Evolutionary conservation across 208 protist species (phyloP), one percentile per base, ranked within the genome.

Genomic region (Trypanosoma congolense): DNA sequence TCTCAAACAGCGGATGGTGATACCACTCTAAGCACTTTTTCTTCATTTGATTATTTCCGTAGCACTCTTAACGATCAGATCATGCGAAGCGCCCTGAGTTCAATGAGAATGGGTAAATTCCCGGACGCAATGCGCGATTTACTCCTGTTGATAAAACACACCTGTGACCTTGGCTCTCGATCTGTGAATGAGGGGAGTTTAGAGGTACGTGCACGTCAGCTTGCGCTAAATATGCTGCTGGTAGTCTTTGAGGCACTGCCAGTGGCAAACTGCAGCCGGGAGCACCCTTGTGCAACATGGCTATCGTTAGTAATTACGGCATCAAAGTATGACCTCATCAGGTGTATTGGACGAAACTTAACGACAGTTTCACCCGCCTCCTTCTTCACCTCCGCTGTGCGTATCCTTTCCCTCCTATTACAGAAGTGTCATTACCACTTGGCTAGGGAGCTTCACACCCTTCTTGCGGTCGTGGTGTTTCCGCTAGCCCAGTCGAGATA

Each of bases 391-490:
- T 45, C 62, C 1, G 73, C 75, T 19, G 36, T 90, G 21, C 70
- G 74, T 21, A 54, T 91, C 35, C 61, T 91, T 26, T 61, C 56
- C 29, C 62, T 77, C 38, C 45, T 90, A 42, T 44, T 90, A 47
- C 68, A 72, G 26, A 92, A 90, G 56, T 57, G 65, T 56, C 83
- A 94, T 59, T 83, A 87, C 56, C 64, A 80, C 63, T 52, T 94
- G 26, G 66, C 74, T 2, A 53, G 69, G 2, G 83, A 92, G 58
- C 67, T 94, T 56, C 77, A 92, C 56, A 55, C 79, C 6, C 43
- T 89, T 19, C 68, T 91, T 14, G 66, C 69, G 0, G 66, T 75
- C 18, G 81, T 90, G 52, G 30, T 94, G 28, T 59, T 92, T 22
- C 87, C 87, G 6, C 55, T 92, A 40, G 61, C 71, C 43, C 38